A percentile compares a stretch with the other conserved stretches of the same genome.
These are phyloP conservation scores for Trypanosoma conorhini DNA, from an alignment of 208 protist species.

Conservation along the genomic window DNA sequence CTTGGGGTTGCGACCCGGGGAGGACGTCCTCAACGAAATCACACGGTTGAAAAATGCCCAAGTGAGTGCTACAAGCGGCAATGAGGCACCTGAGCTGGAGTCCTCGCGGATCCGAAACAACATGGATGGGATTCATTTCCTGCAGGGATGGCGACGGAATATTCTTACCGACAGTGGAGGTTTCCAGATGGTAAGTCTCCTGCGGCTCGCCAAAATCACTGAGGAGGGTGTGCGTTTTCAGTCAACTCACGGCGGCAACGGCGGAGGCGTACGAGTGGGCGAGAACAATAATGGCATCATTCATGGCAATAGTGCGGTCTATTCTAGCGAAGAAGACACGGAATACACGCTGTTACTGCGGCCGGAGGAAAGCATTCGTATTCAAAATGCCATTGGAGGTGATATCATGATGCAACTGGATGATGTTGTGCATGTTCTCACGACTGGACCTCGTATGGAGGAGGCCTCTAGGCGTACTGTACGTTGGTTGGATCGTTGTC, in stretches of 20 bases:
- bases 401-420: conserved; percentile 99
- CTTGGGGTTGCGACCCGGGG: conserved; percentile 94
- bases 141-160: conserved; percentile 96
- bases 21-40: conserved; percentile 76
- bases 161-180: conserved; percentile 98
- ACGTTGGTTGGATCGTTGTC: conserved; percentile 98
- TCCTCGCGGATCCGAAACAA: conserved; percentile 62
- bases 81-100: not conserved
- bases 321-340: conserved; percentile 13
- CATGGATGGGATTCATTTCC: conserved; percentile 97
- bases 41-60: conserved; percentile 66
- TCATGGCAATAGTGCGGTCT: conserved; percentile 13
- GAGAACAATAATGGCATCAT: not conserved
- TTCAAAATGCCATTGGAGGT: conserved; percentile 98
- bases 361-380: conserved; percentile 98
- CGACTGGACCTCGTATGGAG: conserved; percentile 90
- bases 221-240: conserved; percentile 99
- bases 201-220: conserved; percentile 96
- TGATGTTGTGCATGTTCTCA: conserved; percentile 96
- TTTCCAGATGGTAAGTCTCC: conserved; percentile 99
- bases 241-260: conserved; percentile 96
- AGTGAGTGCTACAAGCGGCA: conserved; percentile 4
- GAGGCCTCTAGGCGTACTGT: conserved; percentile 96
- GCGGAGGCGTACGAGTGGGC: not conserved
- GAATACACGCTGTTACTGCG: conserved; percentile 94